Evolutionary conservation across 768 basidiomycete species (phyloP), one percentile per base, ranked within the genome.

Genomic region (Lentinula detonsa): DNA sequence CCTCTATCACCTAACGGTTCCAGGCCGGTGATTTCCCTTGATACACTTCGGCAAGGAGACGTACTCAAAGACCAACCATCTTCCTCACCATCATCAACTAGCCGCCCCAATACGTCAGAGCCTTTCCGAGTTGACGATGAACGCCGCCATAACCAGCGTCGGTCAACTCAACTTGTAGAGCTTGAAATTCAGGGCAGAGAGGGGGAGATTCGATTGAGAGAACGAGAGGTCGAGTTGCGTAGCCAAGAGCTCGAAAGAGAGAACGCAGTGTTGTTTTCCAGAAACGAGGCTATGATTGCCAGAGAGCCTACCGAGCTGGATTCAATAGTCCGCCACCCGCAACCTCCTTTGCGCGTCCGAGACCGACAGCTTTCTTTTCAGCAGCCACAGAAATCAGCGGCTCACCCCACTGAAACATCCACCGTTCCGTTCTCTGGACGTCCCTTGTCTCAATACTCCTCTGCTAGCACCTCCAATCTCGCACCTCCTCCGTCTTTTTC

Each of bases 171-270:
- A 40, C 68, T 78, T 11, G 74, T 82, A 39, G 80, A 82, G 43
- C 68, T 81, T 0, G 85, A 86, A 33, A 70, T 82, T 23, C 76
- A 78, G 57, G 81, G 85, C 61, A 85, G 81, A 62, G 85, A 87
- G 61, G 74, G 76, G 49, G 76, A 79, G 40, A 72, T 87, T 15
- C 74, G 72, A 21, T 76, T 82, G 56, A 75, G 81, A 37, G 85
- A 87, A 66, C 77, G 75, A 10, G 84, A 86, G 28, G 74, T 88
- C 52, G 74, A 81, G 57, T 71, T 80, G 64, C 78, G 79, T 8
- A 71, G 81, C 8, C 78, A 78, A 23, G 84, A 88, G 64, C 68
- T 89, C 21, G 86, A 88, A 59, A 73, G 74, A 54, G 85, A 89
- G 57, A 79, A 82, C 11, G 73, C 77, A 13, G 71, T 72, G 50